Evolutionary conservation across 2,329 filamentous ascomycete species (phyloP).

Genomic region (Penicillium sp.): DNA sequence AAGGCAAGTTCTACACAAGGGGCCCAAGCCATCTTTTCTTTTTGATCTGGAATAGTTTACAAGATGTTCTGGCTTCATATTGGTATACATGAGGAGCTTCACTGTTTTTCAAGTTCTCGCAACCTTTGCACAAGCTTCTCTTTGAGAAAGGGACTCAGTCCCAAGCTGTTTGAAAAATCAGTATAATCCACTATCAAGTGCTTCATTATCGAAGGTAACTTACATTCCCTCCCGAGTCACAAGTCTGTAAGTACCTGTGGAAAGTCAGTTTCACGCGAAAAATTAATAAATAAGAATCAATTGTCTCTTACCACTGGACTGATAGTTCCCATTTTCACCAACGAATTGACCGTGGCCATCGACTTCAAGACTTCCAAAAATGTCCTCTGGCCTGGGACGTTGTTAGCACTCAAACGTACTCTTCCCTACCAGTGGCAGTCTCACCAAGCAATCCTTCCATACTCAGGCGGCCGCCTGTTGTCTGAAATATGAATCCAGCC

Average conservation of each 20-base stretch:
- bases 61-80: not conserved
- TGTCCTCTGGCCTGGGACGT: conserved; percentile 56
- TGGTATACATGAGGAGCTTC: not conserved
- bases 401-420: conserved; percentile 9
- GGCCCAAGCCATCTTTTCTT: too few relatives aligned
- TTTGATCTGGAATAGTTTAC: not conserved
- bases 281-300: not conserved
- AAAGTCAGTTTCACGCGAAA: conserved; percentile 10
- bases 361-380: conserved; percentile 63
- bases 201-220: conserved; percentile 25
- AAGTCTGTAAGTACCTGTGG: conserved; percentile 57
- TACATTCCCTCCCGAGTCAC: conserved; percentile 60
- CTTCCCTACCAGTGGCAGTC: not conserved
- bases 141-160: conserved; percentile 49
- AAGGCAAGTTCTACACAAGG: not conserved
- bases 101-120: conserved; percentile 32
- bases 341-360: conserved; percentile 58
- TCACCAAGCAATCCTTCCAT: conserved; percentile 60
- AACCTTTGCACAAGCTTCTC: conserved; percentile 51
- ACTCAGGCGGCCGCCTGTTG: conserved; percentile 59
- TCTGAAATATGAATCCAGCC: conserved; percentile 65
- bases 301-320: conserved; percentile 50
- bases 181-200: conserved; percentile 1
- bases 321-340: conserved; percentile 56
- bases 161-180: conserved; percentile 40